Base-by-base conservation (phyloP, 139 green algal species). In the Auxenochlorella protothecoides region DNA sequence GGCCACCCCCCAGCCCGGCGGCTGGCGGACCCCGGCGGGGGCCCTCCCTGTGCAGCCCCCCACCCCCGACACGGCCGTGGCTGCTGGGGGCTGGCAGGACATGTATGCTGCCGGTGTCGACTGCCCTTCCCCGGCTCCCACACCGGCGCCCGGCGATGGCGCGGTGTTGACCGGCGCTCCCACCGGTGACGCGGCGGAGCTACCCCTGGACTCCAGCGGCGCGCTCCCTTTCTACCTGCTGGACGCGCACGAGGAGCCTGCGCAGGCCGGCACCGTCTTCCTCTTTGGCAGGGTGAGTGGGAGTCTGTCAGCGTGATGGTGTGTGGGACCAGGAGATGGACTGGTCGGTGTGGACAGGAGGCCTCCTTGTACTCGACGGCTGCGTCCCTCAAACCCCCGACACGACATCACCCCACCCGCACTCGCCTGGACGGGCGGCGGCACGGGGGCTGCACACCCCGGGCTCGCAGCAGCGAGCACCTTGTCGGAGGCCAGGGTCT, bases 271-370 rank as follows among this genome's bases (percentile, higher is more conserved):
- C 16, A 82, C 74, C 1, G 85, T 97, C 3, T 93, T 89, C 72
- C 79, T 99, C 12, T 97, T 99, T 79, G 93, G 94, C 75, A 98
- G 97, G 87, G 88, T 95, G 51, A 64, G 59, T 12, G 56, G 11
- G 65, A 55, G 13, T 6, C 2, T 14, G 13, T 60, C 53, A 27
- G 54, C 52, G n/a, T 5, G 62, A 6, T 1, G 27, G 27, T 44
- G 27, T 44, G 27, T 44, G 27, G 27, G 27, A 2, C 27, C 27
- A 44, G 27, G 27, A 44, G 27, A 1, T 44, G 27, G 0, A 1
- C 27, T 44, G 27, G 27, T 44, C 27, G 27, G 27, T 44, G 27
- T 44, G 27, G 27, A 44, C 27, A 44, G 27, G 27, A 44, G 27
- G 27, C 27, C 27, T 44, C 27, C 27, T 44, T 44, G 27, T 1